Percentiles rank a stretch among this genome's conserved stretches.
phyloP scores from a whole-genome alignment of 352 stramenopile species.

The Plasmopara halstedii region DNA sequence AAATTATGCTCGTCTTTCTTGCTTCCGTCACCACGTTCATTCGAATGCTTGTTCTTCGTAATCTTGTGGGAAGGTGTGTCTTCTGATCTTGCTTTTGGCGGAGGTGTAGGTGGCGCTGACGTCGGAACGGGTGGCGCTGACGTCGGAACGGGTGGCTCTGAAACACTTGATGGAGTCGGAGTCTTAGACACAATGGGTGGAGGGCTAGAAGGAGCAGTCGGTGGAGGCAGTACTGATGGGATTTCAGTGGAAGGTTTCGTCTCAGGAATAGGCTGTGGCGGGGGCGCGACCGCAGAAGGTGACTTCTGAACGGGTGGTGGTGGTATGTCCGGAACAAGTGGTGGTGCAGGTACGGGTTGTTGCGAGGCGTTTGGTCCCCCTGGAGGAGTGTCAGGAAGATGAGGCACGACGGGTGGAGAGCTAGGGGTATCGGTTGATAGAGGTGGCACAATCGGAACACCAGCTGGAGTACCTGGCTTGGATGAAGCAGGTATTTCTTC shows the following conservation, averaged over 20 bases:
- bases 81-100: not conserved
- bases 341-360: constrained; percentile 1
- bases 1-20: constrained; percentile 3
- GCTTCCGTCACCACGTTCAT: constrained; percentile 1
- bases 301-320: constrained; percentile 1
- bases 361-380: no score
- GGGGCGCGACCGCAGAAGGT: not conserved
- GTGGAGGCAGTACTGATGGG: not conserved
- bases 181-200: constrained; percentile 1
- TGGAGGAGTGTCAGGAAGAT: not conserved
- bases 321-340: constrained; percentile 3
- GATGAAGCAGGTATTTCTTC: constrained; percentile 5
- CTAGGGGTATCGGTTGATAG: not conserved
- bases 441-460: not conserved
- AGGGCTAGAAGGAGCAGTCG: not conserved
- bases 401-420: not conserved
- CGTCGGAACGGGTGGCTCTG: not conserved
- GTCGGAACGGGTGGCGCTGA: not conserved
- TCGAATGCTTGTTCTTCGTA: constrained; percentile 8
- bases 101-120: not conserved
- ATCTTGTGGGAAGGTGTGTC: constrained; percentile 1
- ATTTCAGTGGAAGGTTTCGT: constrained; percentile 1
- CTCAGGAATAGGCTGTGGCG: constrained; percentile 3
- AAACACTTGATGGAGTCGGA: constrained; percentile 1
- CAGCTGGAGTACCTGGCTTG: constrained; percentile 1